Percentiles rank a stretch among this genome's conserved stretches.
Conservation (phyloP, 2,329 filamentous ascomycete species). For the Sporothrix globosa region DNA sequence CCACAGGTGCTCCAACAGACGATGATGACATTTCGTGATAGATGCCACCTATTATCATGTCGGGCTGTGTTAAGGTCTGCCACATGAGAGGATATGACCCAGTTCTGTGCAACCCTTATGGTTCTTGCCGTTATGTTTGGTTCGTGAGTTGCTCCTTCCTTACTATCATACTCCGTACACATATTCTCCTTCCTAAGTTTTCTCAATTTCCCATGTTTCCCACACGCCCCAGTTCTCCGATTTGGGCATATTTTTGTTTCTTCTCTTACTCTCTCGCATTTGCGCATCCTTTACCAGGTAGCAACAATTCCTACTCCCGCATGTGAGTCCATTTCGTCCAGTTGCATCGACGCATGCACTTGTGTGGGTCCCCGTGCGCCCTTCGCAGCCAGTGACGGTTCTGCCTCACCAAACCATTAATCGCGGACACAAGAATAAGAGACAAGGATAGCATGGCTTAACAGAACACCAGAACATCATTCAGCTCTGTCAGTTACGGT, state of each 20-base stretch:
- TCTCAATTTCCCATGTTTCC: neutral
- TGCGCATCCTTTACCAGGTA: neutral
- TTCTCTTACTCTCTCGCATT: neutral
- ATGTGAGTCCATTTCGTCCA: neutral
- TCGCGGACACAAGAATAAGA: neutral
- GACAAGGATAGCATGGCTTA: neutral
- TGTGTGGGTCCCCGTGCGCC: slow-evolving; percentile 17
- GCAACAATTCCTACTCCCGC: neutral
- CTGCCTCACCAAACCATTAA: neutral
- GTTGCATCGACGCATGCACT: slow-evolving; percentile 11
- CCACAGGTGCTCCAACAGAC: too few species aligned
- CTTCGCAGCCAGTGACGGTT: slow-evolving; percentile 4
- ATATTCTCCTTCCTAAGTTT: neutral
- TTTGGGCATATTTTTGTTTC: neutral
- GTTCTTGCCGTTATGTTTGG: neutral
- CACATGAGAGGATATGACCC: too few species aligned
- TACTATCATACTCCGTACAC: neutral
- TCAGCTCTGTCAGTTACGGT: neutral
- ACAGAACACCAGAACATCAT: neutral
- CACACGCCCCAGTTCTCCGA: neutral
- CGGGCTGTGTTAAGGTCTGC: neutral
- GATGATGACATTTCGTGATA: too few species aligned
- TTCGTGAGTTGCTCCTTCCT: neutral
- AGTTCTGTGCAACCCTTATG: neutral
- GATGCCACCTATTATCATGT: too few species aligned